phyloP scores from a whole-genome alignment of 2,329 filamentous ascomycete genomes.

The Emmonsia crescens region DNA sequence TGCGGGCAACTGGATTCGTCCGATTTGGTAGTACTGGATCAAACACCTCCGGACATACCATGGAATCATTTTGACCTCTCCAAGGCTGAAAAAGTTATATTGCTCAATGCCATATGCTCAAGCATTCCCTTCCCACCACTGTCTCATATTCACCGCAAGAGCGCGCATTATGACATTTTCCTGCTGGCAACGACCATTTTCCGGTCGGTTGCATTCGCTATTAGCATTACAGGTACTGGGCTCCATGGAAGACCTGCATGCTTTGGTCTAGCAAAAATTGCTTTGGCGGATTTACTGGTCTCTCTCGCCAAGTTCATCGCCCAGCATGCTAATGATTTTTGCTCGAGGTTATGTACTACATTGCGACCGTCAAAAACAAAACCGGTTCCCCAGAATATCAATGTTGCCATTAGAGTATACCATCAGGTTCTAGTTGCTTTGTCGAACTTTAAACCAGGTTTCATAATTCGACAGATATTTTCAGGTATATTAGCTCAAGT shows the following conservation, averaged over 20 bases:
- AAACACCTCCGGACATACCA: not conserved
- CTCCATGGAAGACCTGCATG: conserved; percentile 10
- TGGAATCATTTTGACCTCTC: conserved; percentile 2
- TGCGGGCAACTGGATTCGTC: conserved; percentile 2
- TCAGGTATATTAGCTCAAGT: not conserved
- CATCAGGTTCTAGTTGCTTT: not conserved
- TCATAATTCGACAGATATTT: not conserved
- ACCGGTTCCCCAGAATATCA: not conserved
- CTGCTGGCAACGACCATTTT: conserved; percentile 13
- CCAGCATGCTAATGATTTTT: conserved; percentile 12
- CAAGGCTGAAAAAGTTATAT: conserved; percentile 1
- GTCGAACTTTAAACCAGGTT: not conserved
- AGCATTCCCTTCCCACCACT: conserved; percentile 7
- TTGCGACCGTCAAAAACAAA: not conserved
- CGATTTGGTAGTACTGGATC: conserved; percentile 9
- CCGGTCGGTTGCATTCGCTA: conserved; percentile 12
- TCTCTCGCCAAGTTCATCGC: conserved; percentile 12
- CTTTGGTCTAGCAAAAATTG: conserved; percentile 6
- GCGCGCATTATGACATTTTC: not conserved
- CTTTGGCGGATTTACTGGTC: conserved; percentile 13
- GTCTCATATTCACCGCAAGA: not conserved
- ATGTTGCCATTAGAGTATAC: not conserved
- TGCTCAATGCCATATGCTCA: conserved; percentile 7
- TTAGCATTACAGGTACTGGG: conserved; percentile 9
- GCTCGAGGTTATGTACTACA: not conserved